phyloP scores from a whole-genome alignment of 1,284 basidiomycete species.

The Somion occarium region DNA sequence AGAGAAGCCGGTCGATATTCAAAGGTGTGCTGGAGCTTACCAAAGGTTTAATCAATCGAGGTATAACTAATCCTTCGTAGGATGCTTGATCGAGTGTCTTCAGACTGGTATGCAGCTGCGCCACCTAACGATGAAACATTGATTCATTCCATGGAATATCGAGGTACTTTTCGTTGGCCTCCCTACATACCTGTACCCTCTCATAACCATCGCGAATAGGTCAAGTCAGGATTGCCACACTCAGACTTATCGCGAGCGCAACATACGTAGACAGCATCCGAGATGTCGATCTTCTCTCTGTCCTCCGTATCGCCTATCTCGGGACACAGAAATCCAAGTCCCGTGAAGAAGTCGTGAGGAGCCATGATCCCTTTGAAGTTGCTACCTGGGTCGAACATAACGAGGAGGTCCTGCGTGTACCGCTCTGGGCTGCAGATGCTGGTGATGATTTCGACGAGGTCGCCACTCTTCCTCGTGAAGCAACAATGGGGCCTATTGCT shows the following conservation, averaged over 20 bases:
- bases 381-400: not conserved
- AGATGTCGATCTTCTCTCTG: conserved; percentile 5
- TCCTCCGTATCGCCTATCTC: conserved; percentile 6
- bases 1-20: not conserved
- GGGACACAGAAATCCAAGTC: not conserved
- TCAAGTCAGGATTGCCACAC: not conserved
- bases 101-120: not conserved
- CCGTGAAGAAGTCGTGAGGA: not conserved
- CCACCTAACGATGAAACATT: not conserved
- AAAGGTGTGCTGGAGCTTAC: not conserved
- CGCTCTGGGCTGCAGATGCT: not conserved
- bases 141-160: not conserved
- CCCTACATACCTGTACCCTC: not conserved
- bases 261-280: conserved; percentile 3
- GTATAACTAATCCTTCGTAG: not conserved
- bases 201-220: conserved; percentile 2
- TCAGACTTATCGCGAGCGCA: conserved; percentile 4
- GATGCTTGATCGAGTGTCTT: not conserved
- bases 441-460: not conserved
- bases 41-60: not conserved
- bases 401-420: not conserved
- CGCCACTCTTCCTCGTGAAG: not conserved
- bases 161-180: not conserved
- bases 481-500: conserved; percentile 6
- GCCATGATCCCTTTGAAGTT: not conserved